A percentile compares a stretch with the other conserved stretches of the same genome.
phyloP scores from a whole-genome alignment of 1,139 yeast species.

The Nakaseomyces bracarensis region DNA sequence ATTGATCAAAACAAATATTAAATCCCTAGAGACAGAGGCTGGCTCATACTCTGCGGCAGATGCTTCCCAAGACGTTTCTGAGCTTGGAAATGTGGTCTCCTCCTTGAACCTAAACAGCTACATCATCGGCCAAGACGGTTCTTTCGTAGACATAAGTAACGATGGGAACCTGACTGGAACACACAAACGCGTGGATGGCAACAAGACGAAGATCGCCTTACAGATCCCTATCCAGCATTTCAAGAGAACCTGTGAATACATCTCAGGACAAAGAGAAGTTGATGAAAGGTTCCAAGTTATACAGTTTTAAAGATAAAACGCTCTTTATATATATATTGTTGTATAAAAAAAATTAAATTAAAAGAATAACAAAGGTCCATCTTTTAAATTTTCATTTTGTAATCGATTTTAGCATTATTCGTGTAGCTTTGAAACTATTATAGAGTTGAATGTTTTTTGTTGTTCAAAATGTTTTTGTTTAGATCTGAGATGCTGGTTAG shows the following conservation, averaged over 20 bases:
- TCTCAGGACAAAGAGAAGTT: constrained; percentile 54
- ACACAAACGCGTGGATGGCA: constrained; percentile 7
- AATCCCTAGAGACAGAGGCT: constrained; percentile 40
- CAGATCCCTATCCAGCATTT: constrained; percentile 29
- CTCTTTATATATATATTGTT: neutral
- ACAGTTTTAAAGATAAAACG: neutral
- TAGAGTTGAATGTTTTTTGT: no score
- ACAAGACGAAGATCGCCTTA: neutral
- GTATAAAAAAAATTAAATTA: neutral
- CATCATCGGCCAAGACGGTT: constrained; percentile 26
- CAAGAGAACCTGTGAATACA: constrained; percentile 58
- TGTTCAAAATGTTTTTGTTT: no score
- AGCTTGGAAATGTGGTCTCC: neutral
- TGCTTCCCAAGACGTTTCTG: neutral
- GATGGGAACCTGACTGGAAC: neutral
- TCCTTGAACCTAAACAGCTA: neutral
- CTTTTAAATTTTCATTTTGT: no score
- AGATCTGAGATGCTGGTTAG: no score
- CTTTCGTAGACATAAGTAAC: constrained; percentile 17
- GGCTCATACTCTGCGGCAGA: constrained; percentile 1
- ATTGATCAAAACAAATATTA: constrained; percentile 67
- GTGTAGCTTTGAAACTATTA: no score
- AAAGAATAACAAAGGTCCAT: no score
- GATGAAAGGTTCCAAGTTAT: constrained; percentile 58
- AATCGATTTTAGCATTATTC: no score